phyloP scores from a whole-genome alignment of 2,329 filamentous ascomycete genomes.

The Sclerotinia nivalis region DNA sequence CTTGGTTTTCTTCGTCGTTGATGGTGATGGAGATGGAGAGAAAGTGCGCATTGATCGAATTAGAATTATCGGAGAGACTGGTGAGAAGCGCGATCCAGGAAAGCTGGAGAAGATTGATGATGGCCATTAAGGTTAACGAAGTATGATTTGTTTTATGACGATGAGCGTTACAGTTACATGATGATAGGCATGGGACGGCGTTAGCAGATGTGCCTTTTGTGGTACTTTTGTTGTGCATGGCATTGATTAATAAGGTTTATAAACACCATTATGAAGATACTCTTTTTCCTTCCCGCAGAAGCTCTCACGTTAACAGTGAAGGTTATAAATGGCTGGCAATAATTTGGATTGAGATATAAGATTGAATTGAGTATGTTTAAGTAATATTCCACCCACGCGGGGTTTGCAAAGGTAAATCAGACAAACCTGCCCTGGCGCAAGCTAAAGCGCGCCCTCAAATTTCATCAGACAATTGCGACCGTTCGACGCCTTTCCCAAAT shows the following conservation, averaged over 20 bases:
- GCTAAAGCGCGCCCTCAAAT: neutral
- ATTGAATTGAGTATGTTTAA: neutral
- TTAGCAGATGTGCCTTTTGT: slow-evolving; percentile 27
- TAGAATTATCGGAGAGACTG: slow-evolving; percentile 80
- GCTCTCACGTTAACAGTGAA: neutral
- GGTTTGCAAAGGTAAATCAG: too few relatives aligned
- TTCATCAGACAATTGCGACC: neutral
- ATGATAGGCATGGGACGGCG: slow-evolving; percentile 29
- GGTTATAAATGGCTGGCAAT: neutral
- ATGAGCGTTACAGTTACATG: slow-evolving; percentile 12
- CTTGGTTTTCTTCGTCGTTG: slow-evolving; percentile 83
- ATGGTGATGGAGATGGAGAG: slow-evolving; percentile 80
- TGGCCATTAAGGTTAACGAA: slow-evolving; percentile 53
- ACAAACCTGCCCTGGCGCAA: neutral
- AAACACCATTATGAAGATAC: slow-evolving; percentile 1
- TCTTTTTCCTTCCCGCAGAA: neutral
- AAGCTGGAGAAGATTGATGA: slow-evolving; percentile 94
- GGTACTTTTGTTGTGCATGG: slow-evolving; percentile 22
- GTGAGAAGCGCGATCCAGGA: slow-evolving; percentile 89
- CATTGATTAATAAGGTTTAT: neutral
- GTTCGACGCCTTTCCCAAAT: neutral
- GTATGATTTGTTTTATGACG: slow-evolving; percentile 22
- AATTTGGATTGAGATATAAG: neutral
- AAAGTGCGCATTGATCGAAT: slow-evolving; percentile 81
- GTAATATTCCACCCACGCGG: neutral